Percentiles rank a stretch among this genome's conserved stretches.
Conservation (phyloP, 805 yeast genomes). For the Saturnispora quitensis region DNA sequence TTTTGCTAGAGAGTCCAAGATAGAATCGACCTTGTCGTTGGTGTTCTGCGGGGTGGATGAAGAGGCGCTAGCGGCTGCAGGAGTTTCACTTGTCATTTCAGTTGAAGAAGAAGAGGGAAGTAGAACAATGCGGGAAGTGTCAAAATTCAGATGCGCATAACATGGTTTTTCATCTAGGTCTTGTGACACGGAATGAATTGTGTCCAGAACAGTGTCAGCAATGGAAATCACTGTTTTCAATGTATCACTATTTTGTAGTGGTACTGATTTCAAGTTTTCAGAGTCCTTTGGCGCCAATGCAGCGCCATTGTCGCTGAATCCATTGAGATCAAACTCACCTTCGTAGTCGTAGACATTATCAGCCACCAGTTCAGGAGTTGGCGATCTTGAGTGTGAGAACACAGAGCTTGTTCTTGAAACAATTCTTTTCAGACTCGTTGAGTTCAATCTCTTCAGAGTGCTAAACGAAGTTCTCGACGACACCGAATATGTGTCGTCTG, state of each 20-base stretch:
- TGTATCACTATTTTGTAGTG: background rate
- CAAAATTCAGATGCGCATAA: background rate
- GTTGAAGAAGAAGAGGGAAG: background rate
- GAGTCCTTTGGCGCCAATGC: background rate
- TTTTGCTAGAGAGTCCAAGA: background rate
- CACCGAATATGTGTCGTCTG: background rate
- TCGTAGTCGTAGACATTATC: background rate
- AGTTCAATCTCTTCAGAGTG: background rate
- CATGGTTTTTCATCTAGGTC: background rate
- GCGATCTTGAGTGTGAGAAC: background rate
- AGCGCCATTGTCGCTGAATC: background rate
- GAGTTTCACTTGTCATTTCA: background rate
- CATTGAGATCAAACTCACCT: background rate
- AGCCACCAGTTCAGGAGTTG: background rate
- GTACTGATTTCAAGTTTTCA: background rate
- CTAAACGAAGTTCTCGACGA: background rate
- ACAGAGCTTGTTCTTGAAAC: slow-evolving; percentile 3
- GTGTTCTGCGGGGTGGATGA: background rate
- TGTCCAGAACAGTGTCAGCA: background rate
- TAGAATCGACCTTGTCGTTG: background rate
- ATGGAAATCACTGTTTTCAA: background rate
- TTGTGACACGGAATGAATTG: background rate
- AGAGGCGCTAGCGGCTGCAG: background rate
- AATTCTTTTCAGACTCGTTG: slow-evolving; percentile 2
- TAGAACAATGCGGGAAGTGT: slow-evolving; percentile 1